Evolutionary conservation across 495 filamentous ascomycete genomes (phyloP).

Genomic region (Neurospora tetraspora): DNA sequence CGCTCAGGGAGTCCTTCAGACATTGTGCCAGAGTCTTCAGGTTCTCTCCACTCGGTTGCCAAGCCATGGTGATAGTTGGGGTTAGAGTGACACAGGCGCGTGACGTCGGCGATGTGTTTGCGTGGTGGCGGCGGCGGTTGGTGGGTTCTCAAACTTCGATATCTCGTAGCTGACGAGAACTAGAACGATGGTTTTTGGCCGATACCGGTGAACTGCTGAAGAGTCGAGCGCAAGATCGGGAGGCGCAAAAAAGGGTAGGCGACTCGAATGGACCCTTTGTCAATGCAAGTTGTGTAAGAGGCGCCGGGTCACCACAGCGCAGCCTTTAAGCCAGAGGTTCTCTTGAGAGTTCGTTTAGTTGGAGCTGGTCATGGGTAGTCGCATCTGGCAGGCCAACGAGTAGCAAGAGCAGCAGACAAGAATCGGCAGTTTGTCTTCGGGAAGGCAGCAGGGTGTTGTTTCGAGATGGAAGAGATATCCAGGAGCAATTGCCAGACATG

Average conservation of each 20-base stretch:
- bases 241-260: not conserved
- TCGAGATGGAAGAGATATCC: not conserved
- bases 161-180: not conserved
- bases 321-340: not conserved
- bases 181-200: not conserved
- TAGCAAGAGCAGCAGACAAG: conserved; percentile 5
- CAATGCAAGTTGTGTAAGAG: not conserved
- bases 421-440: not conserved
- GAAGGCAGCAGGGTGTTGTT: not conserved
- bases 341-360: conserved; percentile 1
- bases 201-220: conserved; percentile 1
- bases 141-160: not conserved
- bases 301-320: conserved; percentile 1
- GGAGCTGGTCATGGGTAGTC: conserved; percentile 3
- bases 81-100: not conserved
- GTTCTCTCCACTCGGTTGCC: conserved; percentile 83
- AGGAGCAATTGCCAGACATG: not conserved
- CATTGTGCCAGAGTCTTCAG: conserved; percentile 81
- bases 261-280: not conserved
- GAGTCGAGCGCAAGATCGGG: not conserved
- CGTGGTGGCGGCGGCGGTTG: conserved; percentile 3
- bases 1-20: conserved; percentile 84
- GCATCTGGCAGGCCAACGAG: conserved; percentile 2
- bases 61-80: conserved; percentile 53
- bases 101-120: not conserved